Evolutionary conservation across 495 filamentous ascomycete genomes (phyloP).

Genomic region (Aspergillus kassunensis): DNA sequence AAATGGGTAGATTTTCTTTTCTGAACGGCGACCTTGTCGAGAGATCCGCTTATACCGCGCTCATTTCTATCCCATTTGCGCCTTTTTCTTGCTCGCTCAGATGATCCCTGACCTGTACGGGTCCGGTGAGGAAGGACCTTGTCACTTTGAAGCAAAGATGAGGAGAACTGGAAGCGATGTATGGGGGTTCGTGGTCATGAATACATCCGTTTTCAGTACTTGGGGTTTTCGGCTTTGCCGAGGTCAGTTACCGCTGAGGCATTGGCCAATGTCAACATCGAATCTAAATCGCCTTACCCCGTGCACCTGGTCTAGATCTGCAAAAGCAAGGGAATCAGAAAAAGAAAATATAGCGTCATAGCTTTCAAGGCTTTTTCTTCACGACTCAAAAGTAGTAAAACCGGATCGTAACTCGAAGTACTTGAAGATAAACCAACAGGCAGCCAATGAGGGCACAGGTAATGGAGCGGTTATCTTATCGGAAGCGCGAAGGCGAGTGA

Average conservation of each 20-base stretch:
- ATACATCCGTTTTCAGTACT: neutral
- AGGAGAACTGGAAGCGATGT: neutral
- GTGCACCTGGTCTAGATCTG: neutral
- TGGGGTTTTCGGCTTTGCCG: neutral
- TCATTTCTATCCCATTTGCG: neutral
- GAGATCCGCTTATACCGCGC: slow-evolving; percentile 5
- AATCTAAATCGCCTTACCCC: neutral
- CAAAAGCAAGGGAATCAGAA: neutral
- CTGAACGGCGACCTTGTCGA: neutral
- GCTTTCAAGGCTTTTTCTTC: neutral
- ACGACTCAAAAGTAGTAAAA: neutral
- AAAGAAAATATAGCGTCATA: neutral
- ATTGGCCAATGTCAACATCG: neutral
- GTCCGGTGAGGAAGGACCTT: neutral
- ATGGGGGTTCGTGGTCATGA: slow-evolving; percentile 1
- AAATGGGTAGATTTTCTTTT: slow-evolving; percentile 4
- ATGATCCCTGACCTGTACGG: neutral
- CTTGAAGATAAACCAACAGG: too few relatives aligned
- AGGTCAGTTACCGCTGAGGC: neutral
- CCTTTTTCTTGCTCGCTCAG: neutral
- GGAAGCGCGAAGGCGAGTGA: slow-evolving; percentile 17
- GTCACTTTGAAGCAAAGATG: neutral
- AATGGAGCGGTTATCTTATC: slow-evolving; percentile 42
- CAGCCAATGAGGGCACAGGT: slow-evolving; percentile 11
- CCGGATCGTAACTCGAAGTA: neutral